Evolutionary conservation across 139 green algal species (phyloP).

Genomic region (Chlorella sorokiniana): DNA sequence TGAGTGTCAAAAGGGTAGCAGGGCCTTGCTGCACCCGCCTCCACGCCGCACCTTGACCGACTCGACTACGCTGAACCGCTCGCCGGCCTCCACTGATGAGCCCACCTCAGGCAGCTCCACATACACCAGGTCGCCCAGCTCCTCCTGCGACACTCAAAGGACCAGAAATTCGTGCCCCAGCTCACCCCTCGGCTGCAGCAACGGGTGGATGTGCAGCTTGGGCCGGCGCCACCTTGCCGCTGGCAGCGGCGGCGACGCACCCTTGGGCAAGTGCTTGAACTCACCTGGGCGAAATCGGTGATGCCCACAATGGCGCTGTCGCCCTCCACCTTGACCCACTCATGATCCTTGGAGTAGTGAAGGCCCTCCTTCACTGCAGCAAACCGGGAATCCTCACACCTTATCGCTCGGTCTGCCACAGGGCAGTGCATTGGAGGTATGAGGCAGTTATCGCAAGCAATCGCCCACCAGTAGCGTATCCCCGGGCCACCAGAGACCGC

Average conservation of each 20-base stretch:
- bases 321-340: slow-evolving; percentile 91
- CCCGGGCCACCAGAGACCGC: slow-evolving; percentile 10
- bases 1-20: too few species aligned
- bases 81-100: slow-evolving; percentile 72
- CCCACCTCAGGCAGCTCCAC: slow-evolving; percentile 98
- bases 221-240: too few species aligned
- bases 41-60: slow-evolving; percentile 87
- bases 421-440: neutral
- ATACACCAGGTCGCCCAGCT: slow-evolving; percentile 98
- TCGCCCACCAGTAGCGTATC: slow-evolving; percentile 42
- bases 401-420: neutral
- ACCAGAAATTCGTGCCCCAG: too few species aligned
- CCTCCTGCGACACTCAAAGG: slow-evolving; percentile 52
- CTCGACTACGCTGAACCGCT: slow-evolving; percentile 97
- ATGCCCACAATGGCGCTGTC: slow-evolving; percentile 92
- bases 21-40: neutral
- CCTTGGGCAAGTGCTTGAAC: too few species aligned
- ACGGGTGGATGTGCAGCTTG: too few species aligned
- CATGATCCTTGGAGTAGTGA: slow-evolving; percentile 83
- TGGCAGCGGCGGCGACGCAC: too few species aligned
- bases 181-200: too few species aligned
- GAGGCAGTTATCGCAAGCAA: neutral
- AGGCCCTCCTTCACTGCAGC: slow-evolving; percentile 66
- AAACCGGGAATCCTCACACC: neutral
- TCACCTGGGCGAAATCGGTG: slow-evolving; percentile 94